Percentiles rank a stretch among this genome's conserved stretches.
phyloP scores from a whole-genome alignment of 2,329 filamentous ascomycete genomes.

The Dothideomycetes sp. region DNA sequence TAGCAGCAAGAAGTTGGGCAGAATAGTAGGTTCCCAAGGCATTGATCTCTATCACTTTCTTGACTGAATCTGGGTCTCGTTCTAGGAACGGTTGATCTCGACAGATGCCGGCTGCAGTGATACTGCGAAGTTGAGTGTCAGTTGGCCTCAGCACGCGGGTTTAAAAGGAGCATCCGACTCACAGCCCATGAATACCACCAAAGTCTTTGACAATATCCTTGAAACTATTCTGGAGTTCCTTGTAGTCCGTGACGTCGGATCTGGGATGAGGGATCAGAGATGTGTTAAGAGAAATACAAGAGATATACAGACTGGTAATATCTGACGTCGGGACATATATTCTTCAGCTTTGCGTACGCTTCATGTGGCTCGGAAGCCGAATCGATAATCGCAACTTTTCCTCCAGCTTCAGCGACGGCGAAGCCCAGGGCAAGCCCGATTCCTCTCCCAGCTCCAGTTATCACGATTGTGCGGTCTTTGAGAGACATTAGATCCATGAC shows the following conservation, averaged over 20 bases:
- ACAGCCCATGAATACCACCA: slow-evolving; percentile 8
- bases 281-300: background rate
- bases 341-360: slow-evolving; percentile 1
- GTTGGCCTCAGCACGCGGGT: no score
- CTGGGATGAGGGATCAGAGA: background rate
- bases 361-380: slow-evolving; percentile 3
- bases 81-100: slow-evolving; percentile 10
- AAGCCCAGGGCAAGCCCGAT: slow-evolving; percentile 19
- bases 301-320: slow-evolving; percentile 5
- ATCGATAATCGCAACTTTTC: slow-evolving; percentile 18
- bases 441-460: slow-evolving; percentile 20
- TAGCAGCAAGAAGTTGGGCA: slow-evolving; percentile 24
- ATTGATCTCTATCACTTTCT: slow-evolving; percentile 11
- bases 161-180: background rate
- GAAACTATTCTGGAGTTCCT: slow-evolving; percentile 5
- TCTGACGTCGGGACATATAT: slow-evolving; percentile 2
- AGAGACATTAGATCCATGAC: slow-evolving; percentile 8
- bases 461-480: slow-evolving; percentile 13
- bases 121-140: background rate
- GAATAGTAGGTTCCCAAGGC: slow-evolving; percentile 25
- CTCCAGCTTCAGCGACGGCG: slow-evolving; percentile 19
- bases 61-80: slow-evolving; percentile 4
- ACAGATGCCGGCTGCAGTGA: slow-evolving; percentile 9
- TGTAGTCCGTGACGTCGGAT: slow-evolving; percentile 8
- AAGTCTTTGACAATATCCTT: slow-evolving; percentile 4